Conservation (phyloP, 2,329 filamentous ascomycete genomes). For the Sporothrix schenckii region DNA sequence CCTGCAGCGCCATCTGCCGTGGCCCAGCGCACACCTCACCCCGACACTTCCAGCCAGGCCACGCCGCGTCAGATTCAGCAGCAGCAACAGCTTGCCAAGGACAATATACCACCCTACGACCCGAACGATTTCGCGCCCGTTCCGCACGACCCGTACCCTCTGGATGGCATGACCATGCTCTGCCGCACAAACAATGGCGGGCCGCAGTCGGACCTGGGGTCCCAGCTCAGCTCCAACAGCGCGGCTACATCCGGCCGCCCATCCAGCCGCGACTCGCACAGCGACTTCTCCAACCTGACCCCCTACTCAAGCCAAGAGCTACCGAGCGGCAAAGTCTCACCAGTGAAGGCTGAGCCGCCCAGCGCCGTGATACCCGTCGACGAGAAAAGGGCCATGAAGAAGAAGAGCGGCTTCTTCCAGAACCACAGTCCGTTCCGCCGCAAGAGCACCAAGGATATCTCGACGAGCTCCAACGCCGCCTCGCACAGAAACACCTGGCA, state of each 20-base stretch:
- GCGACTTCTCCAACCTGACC: conserved; percentile 86
- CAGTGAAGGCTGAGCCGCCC: conserved; percentile 58
- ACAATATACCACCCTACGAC: conserved; percentile 46
- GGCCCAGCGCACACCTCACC: background rate
- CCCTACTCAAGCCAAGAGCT: conserved; percentile 87
- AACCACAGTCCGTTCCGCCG: conserved; percentile 89
- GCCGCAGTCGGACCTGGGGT: conserved; percentile 45
- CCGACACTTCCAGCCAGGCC: conserved; percentile 1
- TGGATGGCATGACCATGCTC: conserved; percentile 97
- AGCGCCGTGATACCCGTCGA: conserved; percentile 52
- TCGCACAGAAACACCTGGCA: conserved; percentile 65
- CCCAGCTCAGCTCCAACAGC: conserved; percentile 42
- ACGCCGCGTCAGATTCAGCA: conserved; percentile 19
- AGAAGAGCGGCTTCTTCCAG: conserved; percentile 86
- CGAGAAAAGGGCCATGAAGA: conserved; percentile 69
- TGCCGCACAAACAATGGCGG: conserved; percentile 63
- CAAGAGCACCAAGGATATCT: conserved; percentile 79
- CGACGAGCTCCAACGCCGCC: conserved; percentile 41
- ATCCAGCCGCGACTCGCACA: conserved; percentile 83
- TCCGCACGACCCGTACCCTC: conserved; percentile 90
- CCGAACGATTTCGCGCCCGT: conserved; percentile 66
- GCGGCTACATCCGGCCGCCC: conserved; percentile 68
- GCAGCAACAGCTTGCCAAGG: conserved; percentile 36
- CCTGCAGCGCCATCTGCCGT: background rate
- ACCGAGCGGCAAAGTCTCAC: conserved; percentile 71